Conservation (phyloP, 768 basidiomycete species). For the Collybiopsis confluens region DNA sequence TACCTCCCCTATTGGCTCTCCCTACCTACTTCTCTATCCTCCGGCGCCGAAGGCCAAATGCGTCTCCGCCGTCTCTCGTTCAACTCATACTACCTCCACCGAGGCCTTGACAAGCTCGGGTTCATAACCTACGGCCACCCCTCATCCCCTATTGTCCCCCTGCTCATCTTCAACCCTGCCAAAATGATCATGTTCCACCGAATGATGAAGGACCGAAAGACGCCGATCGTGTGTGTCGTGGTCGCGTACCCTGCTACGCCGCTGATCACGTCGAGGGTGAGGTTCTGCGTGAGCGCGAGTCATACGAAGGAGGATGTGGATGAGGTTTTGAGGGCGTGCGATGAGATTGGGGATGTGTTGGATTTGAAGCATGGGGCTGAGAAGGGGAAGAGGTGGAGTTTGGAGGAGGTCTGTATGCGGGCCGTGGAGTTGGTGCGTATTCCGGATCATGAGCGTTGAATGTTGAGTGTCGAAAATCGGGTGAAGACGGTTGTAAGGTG, state of each 20-base stretch:
- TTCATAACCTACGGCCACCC: slow-evolving; percentile 95
- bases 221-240: slow-evolving; percentile 84
- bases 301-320: slow-evolving; percentile 99
- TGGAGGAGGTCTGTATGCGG: slow-evolving; percentile 66
- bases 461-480: too few relatives aligned
- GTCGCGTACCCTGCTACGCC: slow-evolving; percentile 91
- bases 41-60: slow-evolving; percentile 79
- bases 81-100: slow-evolving; percentile 91
- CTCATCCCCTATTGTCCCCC: slow-evolving; percentile 89
- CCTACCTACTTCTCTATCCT: slow-evolving; percentile 66
- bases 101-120: slow-evolving; percentile 82
- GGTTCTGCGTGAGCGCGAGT: slow-evolving; percentile 91
- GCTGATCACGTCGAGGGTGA: slow-evolving; percentile 79
- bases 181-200: slow-evolving; percentile 92
- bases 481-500: too few relatives aligned
- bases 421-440: slow-evolving; percentile 72
- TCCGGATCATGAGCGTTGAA: neutral
- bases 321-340: slow-evolving; percentile 75
- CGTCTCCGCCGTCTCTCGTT: slow-evolving; percentile 89
- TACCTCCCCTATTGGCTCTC: slow-evolving; percentile 75
- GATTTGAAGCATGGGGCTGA: slow-evolving; percentile 79
- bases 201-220: slow-evolving; percentile 77
- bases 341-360: slow-evolving; percentile 86
- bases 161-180: slow-evolving; percentile 87
- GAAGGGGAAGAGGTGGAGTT: slow-evolving; percentile 61